Conservation (phyloP, 192 early-diverging fungal species). For the Chytriomyces confervae region DNA sequence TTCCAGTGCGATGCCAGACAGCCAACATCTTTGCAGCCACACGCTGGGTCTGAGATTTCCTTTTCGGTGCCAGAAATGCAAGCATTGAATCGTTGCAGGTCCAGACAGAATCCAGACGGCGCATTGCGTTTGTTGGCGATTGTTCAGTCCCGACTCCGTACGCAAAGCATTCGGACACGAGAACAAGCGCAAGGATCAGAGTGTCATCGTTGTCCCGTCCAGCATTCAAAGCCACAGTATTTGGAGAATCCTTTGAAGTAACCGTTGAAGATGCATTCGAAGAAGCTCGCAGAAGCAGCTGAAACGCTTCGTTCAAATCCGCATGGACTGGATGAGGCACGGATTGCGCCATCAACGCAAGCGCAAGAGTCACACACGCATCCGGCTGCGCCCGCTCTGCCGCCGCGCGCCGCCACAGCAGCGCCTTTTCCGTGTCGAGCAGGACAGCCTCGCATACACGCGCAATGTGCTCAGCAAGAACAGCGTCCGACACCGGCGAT, state of each 20-base stretch:
- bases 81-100: not conserved
- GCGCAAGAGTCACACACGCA: not conserved
- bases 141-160: not conserved
- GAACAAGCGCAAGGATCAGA: not conserved
- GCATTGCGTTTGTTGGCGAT: not conserved
- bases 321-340: not conserved
- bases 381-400: not conserved
- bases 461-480: conserved; percentile 4
- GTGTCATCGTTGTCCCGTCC: not conserved
- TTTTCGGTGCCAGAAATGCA: not conserved
- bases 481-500: conserved; percentile 10
- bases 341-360: not conserved
- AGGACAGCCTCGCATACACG: not conserved
- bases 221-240: no score
- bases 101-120: conserved; percentile 18
- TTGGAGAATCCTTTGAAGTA: no score
- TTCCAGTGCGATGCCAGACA: conserved; percentile 7
- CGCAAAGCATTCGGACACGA: conserved; percentile 24
- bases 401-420: no score
- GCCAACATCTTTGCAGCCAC: not conserved
- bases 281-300: no score
- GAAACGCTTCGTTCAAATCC: no score
- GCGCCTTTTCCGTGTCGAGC: no score
- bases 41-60: no score
- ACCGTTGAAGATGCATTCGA: no score